Evolutionary conservation across 768 basidiomycete genomes (phyloP), one percentile per base, ranked within the genome.

Genomic region (Boletus rufocinnamomeus): DNA sequence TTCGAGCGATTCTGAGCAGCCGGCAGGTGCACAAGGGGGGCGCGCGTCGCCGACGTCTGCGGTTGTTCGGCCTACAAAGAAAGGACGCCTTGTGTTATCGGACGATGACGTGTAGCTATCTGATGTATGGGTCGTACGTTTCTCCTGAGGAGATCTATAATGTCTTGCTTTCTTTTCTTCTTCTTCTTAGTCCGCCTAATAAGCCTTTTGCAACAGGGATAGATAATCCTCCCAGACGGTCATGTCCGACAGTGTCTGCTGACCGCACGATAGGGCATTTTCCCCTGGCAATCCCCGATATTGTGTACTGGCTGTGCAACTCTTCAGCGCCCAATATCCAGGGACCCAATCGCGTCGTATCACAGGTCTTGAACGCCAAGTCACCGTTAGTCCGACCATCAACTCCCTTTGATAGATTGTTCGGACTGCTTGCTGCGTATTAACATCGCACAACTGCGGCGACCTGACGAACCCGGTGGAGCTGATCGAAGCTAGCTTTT

Each of bases 91-190:
- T 14, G 69, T 79, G 34, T 54, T 78, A 32, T 78, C 76, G 37
- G 77, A 78, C 52, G 77, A 79, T n/a, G 76, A 75, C 34, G 23
- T 52, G 54, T 72, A 69, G 63, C 7, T 63, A 53, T 57, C 21
- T 35, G 40, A 52, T 69, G 47, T 58, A 59, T 45, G 46, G 4
- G 53, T 58, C 32, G 56, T 53, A 51, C 43, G 50, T 60, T 56
- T 58, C 43, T 58, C 40, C 27, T 6, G 45, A 47, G 49, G 47
- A 47, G 52, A 62, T 56, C 41, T 59, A 8, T 21, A 4, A 48
- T 52, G 25, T 56, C 41, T 45, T 30, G n/a, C n/a, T 14, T 34
- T 35, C 40, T 32, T 34, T 52, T 41, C 3, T 35, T 37, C 17
- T 17, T 17, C 13, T 50, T 14, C 9, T 38, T 54, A 32, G 50